Evolutionary conservation across 208 protist species (phyloP), one percentile per base, ranked within the genome.

Genomic region (Histomonas meleagridis): DNA sequence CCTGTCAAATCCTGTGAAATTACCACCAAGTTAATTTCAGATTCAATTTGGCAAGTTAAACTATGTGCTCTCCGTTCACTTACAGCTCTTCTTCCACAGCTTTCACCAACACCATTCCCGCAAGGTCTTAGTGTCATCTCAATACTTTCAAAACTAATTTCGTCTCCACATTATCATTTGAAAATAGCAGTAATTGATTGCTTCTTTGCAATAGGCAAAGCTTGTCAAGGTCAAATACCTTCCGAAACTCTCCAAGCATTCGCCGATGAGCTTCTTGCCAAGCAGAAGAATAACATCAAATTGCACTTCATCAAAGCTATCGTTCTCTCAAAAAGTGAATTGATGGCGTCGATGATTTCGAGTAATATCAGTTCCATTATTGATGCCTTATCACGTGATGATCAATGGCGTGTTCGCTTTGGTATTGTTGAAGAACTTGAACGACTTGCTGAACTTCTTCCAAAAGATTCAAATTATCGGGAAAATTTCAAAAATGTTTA

Each of bases 391-490:
- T 51, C 46, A 46, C 40, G 46, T 10, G 43, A 43, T 38, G 76
- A 86, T 86, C 23, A 86, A 46, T 86, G 76, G 76, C 38, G 76
- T 53, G 43, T 86, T n/a, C 40, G 76, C 16, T n/a, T 86, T 18
- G 76, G 76, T 16, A 46, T 86, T n/a, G 76, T 86, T n/a, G 23
- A 86, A 55, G 23, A 55, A 28, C 76, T 86, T n/a, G 26, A 43
- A 51, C 26, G 46, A 7, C 76, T 86, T 35, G 40, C 76, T 5
- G 38, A 12, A 26, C 14, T 86, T 18, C 32, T 43, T 3, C 10
- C 43, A 46, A n/a, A n/a, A n/a, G 38, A 38, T 38, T 18, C 3
- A 10, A 49, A 86, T 1, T 57, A 23, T 1, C 14, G n/a, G 2
- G 46, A 32, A 18, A 16, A 86, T 12, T 86, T 86, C 26, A 23